Evolutionary conservation across 495 filamentous ascomycete genomes (phyloP).

Genomic region (Penicillium verhagenii): DNA sequence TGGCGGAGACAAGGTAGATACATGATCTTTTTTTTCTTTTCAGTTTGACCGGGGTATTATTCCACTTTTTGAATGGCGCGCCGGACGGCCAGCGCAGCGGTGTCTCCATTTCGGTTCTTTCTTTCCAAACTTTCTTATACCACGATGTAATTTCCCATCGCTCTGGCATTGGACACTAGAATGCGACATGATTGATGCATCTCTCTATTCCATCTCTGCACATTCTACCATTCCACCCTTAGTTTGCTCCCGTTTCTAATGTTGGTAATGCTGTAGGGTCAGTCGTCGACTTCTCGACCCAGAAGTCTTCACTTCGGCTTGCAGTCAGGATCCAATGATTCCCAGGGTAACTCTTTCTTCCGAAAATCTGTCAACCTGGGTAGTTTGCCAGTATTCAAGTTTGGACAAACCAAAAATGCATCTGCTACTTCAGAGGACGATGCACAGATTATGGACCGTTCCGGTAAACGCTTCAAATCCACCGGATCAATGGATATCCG

Average conservation of each 20-base stretch:
- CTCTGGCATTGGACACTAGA: constrained; percentile 34
- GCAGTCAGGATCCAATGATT: constrained; percentile 10
- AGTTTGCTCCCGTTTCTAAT: constrained; percentile 26
- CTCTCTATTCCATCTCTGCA: constrained; percentile 10
- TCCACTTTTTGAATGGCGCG: constrained; percentile 14
- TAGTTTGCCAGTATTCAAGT: constrained; percentile 29
- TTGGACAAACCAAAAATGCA: constrained; percentile 4
- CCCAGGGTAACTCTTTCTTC: constrained; percentile 15
- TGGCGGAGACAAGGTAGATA: constrained; percentile 76
- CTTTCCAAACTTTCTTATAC: constrained; percentile 36
- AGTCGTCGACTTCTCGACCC: constrained; percentile 27
- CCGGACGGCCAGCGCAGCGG: constrained; percentile 16
- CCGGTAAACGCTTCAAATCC: constrained; percentile 9
- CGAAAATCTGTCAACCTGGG: constrained; percentile 26
- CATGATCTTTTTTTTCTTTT: constrained; percentile 48
- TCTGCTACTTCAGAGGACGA: background rate
- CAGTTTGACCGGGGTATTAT: constrained; percentile 9
- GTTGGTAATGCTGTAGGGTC: constrained; percentile 45
- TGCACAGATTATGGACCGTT: background rate
- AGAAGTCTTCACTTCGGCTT: constrained; percentile 17
- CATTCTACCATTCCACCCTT: constrained; percentile 12
- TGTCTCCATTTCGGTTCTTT: constrained; percentile 22
- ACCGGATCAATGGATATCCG: constrained; percentile 6
- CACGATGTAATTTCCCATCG: constrained; percentile 38
- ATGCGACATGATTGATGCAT: constrained; percentile 42